A percentile compares a stretch with the other conserved stretches of the same genome.
Evolutionary conservation across 2,329 filamentous ascomycete species (phyloP).

Genomic region (Ophiostoma pallidulum): DNA sequence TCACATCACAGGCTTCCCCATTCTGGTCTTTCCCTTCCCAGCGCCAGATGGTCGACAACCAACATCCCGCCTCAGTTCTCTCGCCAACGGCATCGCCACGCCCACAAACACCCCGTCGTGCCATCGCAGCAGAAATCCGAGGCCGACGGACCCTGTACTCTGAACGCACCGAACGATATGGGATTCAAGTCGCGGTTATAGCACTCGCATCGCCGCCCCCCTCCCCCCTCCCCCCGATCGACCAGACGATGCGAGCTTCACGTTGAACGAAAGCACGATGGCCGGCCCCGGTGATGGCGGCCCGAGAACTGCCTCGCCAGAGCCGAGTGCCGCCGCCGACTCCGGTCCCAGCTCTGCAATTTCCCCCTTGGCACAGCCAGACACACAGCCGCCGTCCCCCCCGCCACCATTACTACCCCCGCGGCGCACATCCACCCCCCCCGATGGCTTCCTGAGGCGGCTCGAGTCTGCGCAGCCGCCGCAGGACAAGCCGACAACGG

Average conservation of each 20-base stretch:
- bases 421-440: slow-evolving; percentile 17
- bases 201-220: background rate
- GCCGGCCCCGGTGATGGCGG: slow-evolving; percentile 21
- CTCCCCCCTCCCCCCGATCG: background rate
- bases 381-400: slow-evolving; percentile 35
- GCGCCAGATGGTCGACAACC: background rate
- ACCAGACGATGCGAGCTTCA: background rate
- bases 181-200: background rate
- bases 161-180: too few species aligned
- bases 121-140: background rate
- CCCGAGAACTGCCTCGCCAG: too few species aligned
- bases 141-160: too few species aligned
- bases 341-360: too few species aligned
- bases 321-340: too few species aligned
- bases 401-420: slow-evolving; percentile 43
- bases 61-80: background rate
- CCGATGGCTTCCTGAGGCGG: slow-evolving; percentile 14
- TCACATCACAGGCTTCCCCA: too few species aligned
- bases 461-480: slow-evolving; percentile 32
- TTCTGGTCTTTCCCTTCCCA: too few species aligned
- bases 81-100: background rate
- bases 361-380: slow-evolving; percentile 25
- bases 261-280: slow-evolving; percentile 5
- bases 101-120: background rate
- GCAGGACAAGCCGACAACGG: slow-evolving; percentile 68